Base-by-base conservation (phyloP, 345 rosid genomes). In the Eucalyptus cloeziana region DNA sequence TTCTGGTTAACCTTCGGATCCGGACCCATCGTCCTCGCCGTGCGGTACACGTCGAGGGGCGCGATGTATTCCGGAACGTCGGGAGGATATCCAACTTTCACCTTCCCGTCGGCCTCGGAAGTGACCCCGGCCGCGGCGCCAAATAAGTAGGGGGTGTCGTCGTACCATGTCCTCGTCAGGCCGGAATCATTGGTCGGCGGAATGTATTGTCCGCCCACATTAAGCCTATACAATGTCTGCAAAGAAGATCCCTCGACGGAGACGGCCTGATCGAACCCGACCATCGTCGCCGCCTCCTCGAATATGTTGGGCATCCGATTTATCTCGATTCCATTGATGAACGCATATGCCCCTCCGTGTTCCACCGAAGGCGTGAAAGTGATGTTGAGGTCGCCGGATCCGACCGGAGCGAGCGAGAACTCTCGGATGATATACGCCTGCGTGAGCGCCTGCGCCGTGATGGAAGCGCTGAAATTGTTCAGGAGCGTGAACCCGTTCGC, bases 251-350 rank as follows among this genome's bases (percentile, higher is more conserved):
- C 83, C 4, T 30, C 33, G 17, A 91, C 87, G 45, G 90, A 88
- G 76, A 93, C 40, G 9, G 87, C 51, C 86, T 91, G 92, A 85
- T 89, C 30, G 27, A 86, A 93, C 50, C 95, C 96, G 12, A 94
- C 91, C 93, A 94, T 86, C 4, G 88, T n/a, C 12, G 91, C 94
- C 2, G 90, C 13, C 31, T 87, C 62, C 37, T 87, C 69, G 86
- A 96, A 95, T 33, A 95, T 88, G 10, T 92, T 91, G 4, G 93
- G 93, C 44, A 92, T 89, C 5, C 93, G 89, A 40, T 91, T 85
- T 86, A 95, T 87, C 89, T 96, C 98, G n/a, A 96, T 94, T 40
- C 95, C 98, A 85, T 95, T 96, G 47, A 95, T 87, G 87, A 95
- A 94, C 5, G 93, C 95, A 83, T 92, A 95, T 12, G 96, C 89